These are phyloP conservation scores for Globisporangium canariense DNA, from an alignment of 352 stramenopile species.

Conservation along the genomic window DNA sequence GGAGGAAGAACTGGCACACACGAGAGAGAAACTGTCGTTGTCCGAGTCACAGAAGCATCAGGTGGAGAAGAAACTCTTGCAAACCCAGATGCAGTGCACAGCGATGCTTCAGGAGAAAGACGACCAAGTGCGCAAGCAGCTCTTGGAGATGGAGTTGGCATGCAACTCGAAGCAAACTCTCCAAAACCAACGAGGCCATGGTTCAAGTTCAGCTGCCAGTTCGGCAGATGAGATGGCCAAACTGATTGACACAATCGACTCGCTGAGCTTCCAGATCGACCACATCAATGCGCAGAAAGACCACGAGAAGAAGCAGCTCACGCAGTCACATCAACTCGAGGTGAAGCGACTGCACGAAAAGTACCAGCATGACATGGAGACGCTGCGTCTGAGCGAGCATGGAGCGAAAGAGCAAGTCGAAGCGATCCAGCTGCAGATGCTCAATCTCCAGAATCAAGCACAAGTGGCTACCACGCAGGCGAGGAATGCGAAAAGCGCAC, in stretches of 20 bases:
- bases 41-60: slow-evolving; percentile 32
- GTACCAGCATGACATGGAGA: slow-evolving; percentile 67
- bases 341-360: slow-evolving; percentile 60
- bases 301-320: slow-evolving; percentile 29
- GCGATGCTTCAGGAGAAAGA: slow-evolving; percentile 52
- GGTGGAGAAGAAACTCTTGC: slow-evolving; percentile 43
- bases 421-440: slow-evolving; percentile 38
- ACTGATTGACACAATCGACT: slow-evolving; percentile 74
- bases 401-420: slow-evolving; percentile 58
- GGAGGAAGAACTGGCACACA: slow-evolving; percentile 30
- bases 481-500: slow-evolving; percentile 37
- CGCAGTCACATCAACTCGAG: slow-evolving; percentile 43
- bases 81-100: slow-evolving; percentile 35
- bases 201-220: neutral
- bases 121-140: slow-evolving; percentile 45
- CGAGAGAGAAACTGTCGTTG: slow-evolving; percentile 19
- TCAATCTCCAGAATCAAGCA: slow-evolving; percentile 47
- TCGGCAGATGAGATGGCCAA: slow-evolving; percentile 39
- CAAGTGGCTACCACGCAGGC: slow-evolving; percentile 50
- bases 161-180: slow-evolving; percentile 33
- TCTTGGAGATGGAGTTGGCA: slow-evolving; percentile 45
- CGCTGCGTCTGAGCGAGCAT: slow-evolving; percentile 57
- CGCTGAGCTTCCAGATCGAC: slow-evolving; percentile 58
- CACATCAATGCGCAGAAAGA: slow-evolving; percentile 39
- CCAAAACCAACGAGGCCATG: slow-evolving; percentile 2